A percentile compares a stretch with the other conserved stretches of the same genome.
Evolutionary conservation across 345 rosid genomes (phyloP).

Genomic region (Gossypium turneri): DNA sequence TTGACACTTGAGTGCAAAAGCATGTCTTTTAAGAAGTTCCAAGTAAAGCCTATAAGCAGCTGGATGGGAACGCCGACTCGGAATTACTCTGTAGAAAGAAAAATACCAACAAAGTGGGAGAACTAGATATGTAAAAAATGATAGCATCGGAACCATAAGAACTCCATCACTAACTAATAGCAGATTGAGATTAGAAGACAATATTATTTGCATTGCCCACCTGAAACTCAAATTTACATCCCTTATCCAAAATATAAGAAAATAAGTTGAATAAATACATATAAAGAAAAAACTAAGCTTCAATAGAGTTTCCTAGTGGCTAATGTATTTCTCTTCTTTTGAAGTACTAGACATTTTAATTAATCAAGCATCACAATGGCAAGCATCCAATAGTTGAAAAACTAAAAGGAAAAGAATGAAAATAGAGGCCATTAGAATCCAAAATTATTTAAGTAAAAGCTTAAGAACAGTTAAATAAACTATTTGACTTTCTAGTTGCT

Average conservation of each 20-base stretch:
- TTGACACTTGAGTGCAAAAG: constrained; percentile 49
- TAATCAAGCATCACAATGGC: background rate
- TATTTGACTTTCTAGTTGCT: background rate
- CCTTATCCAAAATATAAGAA: background rate
- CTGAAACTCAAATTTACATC: background rate
- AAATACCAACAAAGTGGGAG: background rate
- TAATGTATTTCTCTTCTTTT: background rate
- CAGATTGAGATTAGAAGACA: background rate
- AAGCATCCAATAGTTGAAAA: background rate
- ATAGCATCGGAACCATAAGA: background rate
- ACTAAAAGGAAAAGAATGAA: background rate
- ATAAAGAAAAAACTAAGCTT: background rate
- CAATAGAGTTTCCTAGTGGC: background rate
- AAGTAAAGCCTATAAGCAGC: constrained; percentile 79
- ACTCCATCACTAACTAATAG: background rate
- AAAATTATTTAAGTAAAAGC: background rate
- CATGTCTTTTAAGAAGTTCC: constrained; percentile 78
- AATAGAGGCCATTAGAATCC: background rate
- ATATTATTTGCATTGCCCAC: background rate
- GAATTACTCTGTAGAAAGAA: constrained; percentile 53
- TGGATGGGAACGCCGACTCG: constrained; percentile 49
- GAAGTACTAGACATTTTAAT: background rate
- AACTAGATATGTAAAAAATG: background rate
- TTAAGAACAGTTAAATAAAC: background rate
- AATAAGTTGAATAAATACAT: no score